These are phyloP conservation scores for Fibroporia radiculosa DNA, from an alignment of 768 basidiomycete genomes.

Conservation along the genomic window DNA sequence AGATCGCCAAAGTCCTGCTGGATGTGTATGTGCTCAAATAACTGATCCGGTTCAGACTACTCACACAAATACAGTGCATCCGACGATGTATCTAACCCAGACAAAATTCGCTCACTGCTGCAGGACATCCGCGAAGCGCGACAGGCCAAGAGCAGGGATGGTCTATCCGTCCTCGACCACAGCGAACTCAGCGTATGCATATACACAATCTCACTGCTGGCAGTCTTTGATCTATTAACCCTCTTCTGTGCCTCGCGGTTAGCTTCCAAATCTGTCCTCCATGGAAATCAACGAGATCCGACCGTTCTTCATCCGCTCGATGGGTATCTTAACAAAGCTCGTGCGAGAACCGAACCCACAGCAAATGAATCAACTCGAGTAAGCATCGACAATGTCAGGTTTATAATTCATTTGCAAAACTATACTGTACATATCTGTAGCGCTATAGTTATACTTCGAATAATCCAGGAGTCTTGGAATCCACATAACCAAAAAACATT, in stretches of 20 bases:
- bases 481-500: no score
- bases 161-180: slow-evolving; percentile 73
- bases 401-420: background rate
- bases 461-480: no score
- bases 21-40: slow-evolving; percentile 74
- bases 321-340: slow-evolving; percentile 64
- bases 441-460: no score
- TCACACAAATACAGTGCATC: slow-evolving; percentile 53
- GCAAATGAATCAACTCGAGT: background rate
- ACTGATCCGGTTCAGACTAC: no score
- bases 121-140: slow-evolving; percentile 95
- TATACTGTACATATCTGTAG: no score
- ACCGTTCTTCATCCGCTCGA: slow-evolving; percentile 79
- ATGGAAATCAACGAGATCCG: slow-evolving; percentile 95
- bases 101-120: slow-evolving; percentile 75
- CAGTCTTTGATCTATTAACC: background rate
- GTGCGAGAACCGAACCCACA: slow-evolving; percentile 18
- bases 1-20: slow-evolving; percentile 86
- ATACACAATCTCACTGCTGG: background rate
- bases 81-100: slow-evolving; percentile 82
- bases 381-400: no score
- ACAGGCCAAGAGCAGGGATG: slow-evolving; percentile 88
- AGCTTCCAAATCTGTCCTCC: slow-evolving; percentile 81
- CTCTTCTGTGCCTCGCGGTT: no score
- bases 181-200: slow-evolving; percentile 67